Evolutionary conservation across 225 moss, liverwort and hornwort genomes (phyloP).

Genomic region (Asterella californica): DNA sequence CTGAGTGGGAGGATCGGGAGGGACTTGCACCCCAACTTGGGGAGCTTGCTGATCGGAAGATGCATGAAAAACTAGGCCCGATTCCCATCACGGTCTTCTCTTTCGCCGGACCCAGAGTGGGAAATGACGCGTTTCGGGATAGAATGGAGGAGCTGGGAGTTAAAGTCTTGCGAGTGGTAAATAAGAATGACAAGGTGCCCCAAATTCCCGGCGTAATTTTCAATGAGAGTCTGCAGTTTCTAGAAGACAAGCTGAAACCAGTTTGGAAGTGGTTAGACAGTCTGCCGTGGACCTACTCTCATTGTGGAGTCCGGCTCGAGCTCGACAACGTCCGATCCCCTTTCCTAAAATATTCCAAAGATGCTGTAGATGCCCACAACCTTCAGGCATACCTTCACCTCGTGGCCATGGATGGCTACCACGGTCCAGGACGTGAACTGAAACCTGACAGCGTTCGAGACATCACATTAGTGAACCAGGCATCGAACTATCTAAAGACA

Average conservation of each 20-base stretch:
- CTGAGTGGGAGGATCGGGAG: constrained; percentile 70
- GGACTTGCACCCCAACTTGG: constrained; percentile 33
- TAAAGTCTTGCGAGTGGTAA: constrained; percentile 50
- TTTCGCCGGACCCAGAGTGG: constrained; percentile 63
- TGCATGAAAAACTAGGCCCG: not conserved
- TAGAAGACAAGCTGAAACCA: not conserved
- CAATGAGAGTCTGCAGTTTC: constrained; percentile 1
- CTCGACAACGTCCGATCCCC: constrained; percentile 47
- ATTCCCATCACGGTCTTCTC: constrained; percentile 65
- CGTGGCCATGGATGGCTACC: constrained; percentile 44
- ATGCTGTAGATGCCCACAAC: constrained; percentile 47
- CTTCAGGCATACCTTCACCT: constrained; percentile 71
- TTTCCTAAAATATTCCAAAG: constrained; percentile 27
- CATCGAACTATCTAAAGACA: not conserved
- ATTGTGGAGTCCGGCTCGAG: constrained; percentile 43
- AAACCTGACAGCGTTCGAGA: constrained; percentile 35
- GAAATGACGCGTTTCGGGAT: constrained; percentile 58
- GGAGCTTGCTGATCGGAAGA: constrained; percentile 15
- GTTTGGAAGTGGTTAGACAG: not conserved
- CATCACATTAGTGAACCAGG: constrained; percentile 61
- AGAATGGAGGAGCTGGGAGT: constrained; percentile 55
- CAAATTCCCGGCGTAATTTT: constrained; percentile 45
- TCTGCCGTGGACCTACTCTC: constrained; percentile 47
- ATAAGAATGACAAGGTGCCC: constrained; percentile 47
- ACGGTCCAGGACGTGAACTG: constrained; percentile 23